Base-by-base conservation (phyloP, 192 early-diverging fungal genomes). In the Entomortierella beljakovae region DNA sequence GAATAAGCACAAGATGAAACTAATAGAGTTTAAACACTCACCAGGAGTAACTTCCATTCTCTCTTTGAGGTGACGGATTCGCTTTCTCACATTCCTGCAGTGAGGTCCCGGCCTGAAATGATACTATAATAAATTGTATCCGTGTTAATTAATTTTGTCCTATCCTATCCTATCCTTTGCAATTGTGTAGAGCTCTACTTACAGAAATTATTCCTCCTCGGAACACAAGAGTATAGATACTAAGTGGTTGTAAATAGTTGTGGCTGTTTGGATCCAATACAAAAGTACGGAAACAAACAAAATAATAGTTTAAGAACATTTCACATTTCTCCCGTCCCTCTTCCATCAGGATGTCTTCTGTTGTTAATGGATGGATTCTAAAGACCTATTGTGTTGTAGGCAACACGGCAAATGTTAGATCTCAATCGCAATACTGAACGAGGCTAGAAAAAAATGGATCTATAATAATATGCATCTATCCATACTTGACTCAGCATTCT, bases 291-390 rank as follows among this genome's bases (percentile, higher is more conserved):
- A 95, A 94, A 68, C 89, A 89, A 13, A 95, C 86, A 86, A 96
- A 94, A 64, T 94, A 94, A 83, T 98, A 98, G 79, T 92, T 90
- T 56, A 84, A 85, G 80, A 96, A 98, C 33, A 92, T 84, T 81
- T 98, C 96, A 72, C 90, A 91, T 70, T 94, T 97, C 71, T 98
- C 97, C 33, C 95, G 88, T 3, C 90, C 87, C 55, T 96, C 93
- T 57, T 94, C 86, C 22, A 90, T 90, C 60, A 87, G 72, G 75
- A 98, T 95, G 73, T 97, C 96, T 73, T 98, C 96, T 43, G 86
- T 86, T 3, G 96, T 97, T 46, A 98, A 80, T 33, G 95, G 94
- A 77, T 98, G 96, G 28, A 98, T 90, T 26, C 84, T 88, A 59
- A 96, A 96, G 22, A 95, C 83, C 82, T 89, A 68, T 32, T 55